Base-by-base conservation (phyloP, 2,329 filamentous ascomycete genomes). In the Stagonosporopsis vannaccii region DNA sequence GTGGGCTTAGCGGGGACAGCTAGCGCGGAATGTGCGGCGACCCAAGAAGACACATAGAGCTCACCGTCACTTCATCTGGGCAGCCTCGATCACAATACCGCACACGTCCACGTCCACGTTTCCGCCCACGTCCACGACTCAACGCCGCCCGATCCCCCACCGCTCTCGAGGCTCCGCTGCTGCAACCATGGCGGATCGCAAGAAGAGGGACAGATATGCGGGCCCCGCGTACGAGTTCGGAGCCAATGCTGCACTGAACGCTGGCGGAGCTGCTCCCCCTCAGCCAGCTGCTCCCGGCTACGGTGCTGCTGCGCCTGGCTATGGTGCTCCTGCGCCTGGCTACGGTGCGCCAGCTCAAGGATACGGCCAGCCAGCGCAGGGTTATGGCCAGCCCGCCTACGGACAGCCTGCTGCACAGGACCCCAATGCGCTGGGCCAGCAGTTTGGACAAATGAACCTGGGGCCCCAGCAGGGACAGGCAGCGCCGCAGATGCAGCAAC, bases 171-270 rank as follows among this genome's bases (percentile, higher is more conserved):
- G 46, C 33, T 35, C 54, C 46, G 60, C 67, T 52, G 45, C 63
- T 51, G 56, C 60, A 55, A 62, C 61, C 49, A 75, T 74, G 71
- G 70, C 70, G 60, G 70, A 72, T 57, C 66, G 63, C 52, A 92
- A 92, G 82, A 97, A 97, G 86, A 97, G 96, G 85, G 86, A 92
- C 82, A 89, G 90, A 54, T 98, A 98, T 81, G 95, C 95, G 51
- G 91, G 91, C 54, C 90, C 96, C 77, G 94, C 94, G 41, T 99
- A 96, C 77, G 94, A 96, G 57, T 95, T 98, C 69, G 95, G 94
- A 69, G 91, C 90, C 72, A 98, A 98, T 83, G 87, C 90, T 54
- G 81, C 32, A 85, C 68, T 57, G 67, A 76, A 75, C 32, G 63
- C 80, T 54, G 81, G 75, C 30, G 91, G 88, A 68, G 62, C 62